Percentiles rank a stretch among this genome's conserved stretches.
Conservation (phyloP, 108 stramenopile genomes). For the Nitzschia sp. region DNA sequence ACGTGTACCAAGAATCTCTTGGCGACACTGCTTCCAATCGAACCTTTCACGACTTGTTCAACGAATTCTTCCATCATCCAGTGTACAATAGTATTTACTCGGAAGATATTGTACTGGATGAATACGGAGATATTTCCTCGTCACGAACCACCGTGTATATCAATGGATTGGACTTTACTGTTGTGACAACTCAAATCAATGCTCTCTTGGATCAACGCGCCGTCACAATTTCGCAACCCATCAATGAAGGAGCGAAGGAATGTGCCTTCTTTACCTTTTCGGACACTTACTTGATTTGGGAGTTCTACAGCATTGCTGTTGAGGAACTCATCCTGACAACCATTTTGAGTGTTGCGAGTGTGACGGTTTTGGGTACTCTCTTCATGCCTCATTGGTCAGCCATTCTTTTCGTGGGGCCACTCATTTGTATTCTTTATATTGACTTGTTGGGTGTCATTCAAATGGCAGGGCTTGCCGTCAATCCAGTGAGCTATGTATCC, state of each 20-base stretch:
- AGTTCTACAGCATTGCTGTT: slow-evolving; percentile 22
- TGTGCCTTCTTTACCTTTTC: slow-evolving; percentile 19
- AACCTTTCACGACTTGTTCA: slow-evolving; percentile 12
- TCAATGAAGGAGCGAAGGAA: slow-evolving; percentile 4
- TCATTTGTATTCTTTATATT: slow-evolving; percentile 14
- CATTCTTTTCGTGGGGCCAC: slow-evolving; percentile 13
- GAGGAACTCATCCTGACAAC: slow-evolving; percentile 22
- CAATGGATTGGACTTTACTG: slow-evolving; percentile 3
- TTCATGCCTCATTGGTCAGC: slow-evolving; percentile 36
- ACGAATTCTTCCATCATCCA: neutral
- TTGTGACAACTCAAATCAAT: slow-evolving; percentile 1
- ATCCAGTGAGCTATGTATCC: slow-evolving; percentile 41
- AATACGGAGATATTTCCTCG: slow-evolving; percentile 8
- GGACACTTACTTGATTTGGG: slow-evolving; percentile 20
- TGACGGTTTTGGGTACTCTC: slow-evolving; percentile 1
- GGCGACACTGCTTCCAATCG: neutral
- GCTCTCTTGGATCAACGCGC: slow-evolving; percentile 5
- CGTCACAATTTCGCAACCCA: slow-evolving; percentile 4
- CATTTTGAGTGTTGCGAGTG: slow-evolving; percentile 20
- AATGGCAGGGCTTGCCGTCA: slow-evolving; percentile 9
- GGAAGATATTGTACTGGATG: slow-evolving; percentile 9
- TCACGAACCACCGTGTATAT: slow-evolving; percentile 7
- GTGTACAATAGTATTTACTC: neutral
- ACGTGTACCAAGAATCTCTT: slow-evolving; percentile 5
- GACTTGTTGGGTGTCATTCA: slow-evolving; percentile 15